A percentile compares a stretch with the other conserved stretches of the same genome.
phyloP scores from a whole-genome alignment of 2,329 filamentous ascomycete genomes.

The Trichoderma cornu-damae region DNA sequence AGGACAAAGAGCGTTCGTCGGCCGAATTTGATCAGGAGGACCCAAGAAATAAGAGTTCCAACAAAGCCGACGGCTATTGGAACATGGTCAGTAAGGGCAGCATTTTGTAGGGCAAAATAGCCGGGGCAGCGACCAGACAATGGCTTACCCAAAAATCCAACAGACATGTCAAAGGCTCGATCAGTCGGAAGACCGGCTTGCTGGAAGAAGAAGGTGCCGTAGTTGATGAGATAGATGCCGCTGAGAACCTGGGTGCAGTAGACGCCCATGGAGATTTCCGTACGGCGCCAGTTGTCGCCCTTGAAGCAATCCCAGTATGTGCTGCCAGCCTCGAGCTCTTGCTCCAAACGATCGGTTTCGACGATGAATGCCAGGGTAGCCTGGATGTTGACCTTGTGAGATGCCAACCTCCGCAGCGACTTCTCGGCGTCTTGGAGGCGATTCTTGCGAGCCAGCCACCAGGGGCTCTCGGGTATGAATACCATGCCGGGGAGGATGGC shows the following conservation, averaged over 20 bases:
- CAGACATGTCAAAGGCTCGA: slow-evolving; percentile 38
- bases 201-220: slow-evolving; percentile 45
- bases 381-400: slow-evolving; percentile 39
- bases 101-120: neutral
- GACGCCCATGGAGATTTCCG: slow-evolving; percentile 42
- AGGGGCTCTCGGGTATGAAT: slow-evolving; percentile 4
- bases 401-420: slow-evolving; percentile 30
- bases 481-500: neutral
- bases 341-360: slow-evolving; percentile 42
- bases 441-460: slow-evolving; percentile 7
- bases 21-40: slow-evolving; percentile 38
- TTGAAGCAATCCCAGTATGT: slow-evolving; percentile 45
- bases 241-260: slow-evolving; percentile 38
- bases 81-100: slow-evolving; percentile 38
- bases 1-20: slow-evolving; percentile 38
- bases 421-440: slow-evolving; percentile 28
- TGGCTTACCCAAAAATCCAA: slow-evolving; percentile 28
- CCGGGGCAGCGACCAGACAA: neutral
- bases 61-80: slow-evolving; percentile 39
- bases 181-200: slow-evolving; percentile 38
- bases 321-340: slow-evolving; percentile 34
- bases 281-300: slow-evolving; percentile 42
- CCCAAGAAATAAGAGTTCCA: slow-evolving; percentile 41
- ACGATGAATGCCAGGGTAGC: slow-evolving; percentile 63
- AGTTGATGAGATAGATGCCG: slow-evolving; percentile 38